Percentiles rank a stretch among this genome's conserved stretches.
These are phyloP conservation scores for Pichia kluyveri DNA, from an alignment of 805 yeast genomes.

Conservation along the genomic window DNA sequence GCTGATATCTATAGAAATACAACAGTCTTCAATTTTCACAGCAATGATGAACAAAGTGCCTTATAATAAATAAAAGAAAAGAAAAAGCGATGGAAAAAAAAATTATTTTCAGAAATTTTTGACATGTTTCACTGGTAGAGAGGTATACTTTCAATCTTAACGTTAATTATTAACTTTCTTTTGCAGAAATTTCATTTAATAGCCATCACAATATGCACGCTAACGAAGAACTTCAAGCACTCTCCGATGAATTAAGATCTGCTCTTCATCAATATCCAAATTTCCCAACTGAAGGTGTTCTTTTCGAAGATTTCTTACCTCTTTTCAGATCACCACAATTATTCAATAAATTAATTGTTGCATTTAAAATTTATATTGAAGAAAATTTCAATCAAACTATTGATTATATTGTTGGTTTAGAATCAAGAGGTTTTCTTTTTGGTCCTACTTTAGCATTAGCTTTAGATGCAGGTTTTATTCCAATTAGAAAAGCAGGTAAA, in stretches of 20 bases:
- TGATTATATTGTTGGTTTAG: conserved; percentile 89
- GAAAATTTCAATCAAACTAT: conserved; percentile 43
- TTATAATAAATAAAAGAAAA: too few species aligned
- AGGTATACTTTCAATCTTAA: too few species aligned
- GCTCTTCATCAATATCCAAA: conserved; percentile 77
- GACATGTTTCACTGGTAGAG: too few species aligned
- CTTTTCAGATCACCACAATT: conserved; percentile 75
- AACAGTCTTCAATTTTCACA: too few species aligned
- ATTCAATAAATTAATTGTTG: conserved; percentile 73
- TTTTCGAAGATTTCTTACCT: conserved; percentile 95
- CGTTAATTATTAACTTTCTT: too few species aligned
- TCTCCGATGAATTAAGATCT: conserved; percentile 40
- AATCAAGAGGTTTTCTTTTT: conserved; percentile 92
- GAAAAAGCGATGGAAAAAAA: too few species aligned
- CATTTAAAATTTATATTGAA: conserved; percentile 68
- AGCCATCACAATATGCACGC: conserved; percentile 3
- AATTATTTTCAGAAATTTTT: too few species aligned
- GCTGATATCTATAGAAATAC: too few species aligned
- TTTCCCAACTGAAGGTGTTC: conserved; percentile 87
- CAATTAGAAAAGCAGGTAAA: conserved; percentile 93
- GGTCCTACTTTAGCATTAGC: conserved; percentile 94
- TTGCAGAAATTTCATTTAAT: too few species aligned
- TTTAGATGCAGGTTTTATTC: conserved; percentile 83
- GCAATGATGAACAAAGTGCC: too few species aligned
- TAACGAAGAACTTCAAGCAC: conserved; percentile 18